phyloP scores from a whole-genome alignment of 2,329 filamentous ascomycete species.

The Nigrospora osmanthi region DNA sequence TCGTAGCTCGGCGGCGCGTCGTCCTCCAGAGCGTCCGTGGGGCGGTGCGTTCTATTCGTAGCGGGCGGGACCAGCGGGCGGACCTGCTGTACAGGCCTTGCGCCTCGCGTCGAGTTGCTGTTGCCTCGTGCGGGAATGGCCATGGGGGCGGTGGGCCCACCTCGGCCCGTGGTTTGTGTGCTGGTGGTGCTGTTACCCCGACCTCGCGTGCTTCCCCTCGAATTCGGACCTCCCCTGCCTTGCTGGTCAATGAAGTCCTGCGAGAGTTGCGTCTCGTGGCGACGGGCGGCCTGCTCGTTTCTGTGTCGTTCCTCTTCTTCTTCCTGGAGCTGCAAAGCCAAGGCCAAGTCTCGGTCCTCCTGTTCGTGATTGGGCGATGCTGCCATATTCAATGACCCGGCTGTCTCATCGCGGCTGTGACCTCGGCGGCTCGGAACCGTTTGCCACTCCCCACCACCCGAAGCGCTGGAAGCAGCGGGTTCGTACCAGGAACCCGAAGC shows the following conservation, averaged over 20 bases:
- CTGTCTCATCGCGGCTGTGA: slow-evolving; percentile 7
- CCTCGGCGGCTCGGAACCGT: slow-evolving; percentile 37
- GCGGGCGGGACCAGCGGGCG: slow-evolving; percentile 37
- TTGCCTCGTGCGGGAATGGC: slow-evolving; percentile 10
- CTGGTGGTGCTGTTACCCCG: slow-evolving; percentile 5
- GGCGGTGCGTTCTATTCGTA: slow-evolving; percentile 24
- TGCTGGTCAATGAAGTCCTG: slow-evolving; percentile 65
- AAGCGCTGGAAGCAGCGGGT: slow-evolving; percentile 8
- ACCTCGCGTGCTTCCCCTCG: slow-evolving; percentile 3
- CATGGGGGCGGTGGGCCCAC: slow-evolving; percentile 12
- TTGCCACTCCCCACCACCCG: slow-evolving; percentile 41
- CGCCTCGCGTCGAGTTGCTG: slow-evolving; percentile 7
- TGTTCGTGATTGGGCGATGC: slow-evolving; percentile 46
- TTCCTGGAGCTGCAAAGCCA: slow-evolving; percentile 88
- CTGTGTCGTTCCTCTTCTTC: slow-evolving; percentile 78
- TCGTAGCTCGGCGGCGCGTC: slow-evolving; percentile 52
- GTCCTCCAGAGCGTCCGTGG: slow-evolving; percentile 31
- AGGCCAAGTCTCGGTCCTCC: slow-evolving; percentile 79
- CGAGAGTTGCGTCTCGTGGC: slow-evolving; percentile 59
- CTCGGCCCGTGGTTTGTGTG: slow-evolving; percentile 13
- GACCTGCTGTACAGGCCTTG: slow-evolving; percentile 27
- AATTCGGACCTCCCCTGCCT: slow-evolving; percentile 21
- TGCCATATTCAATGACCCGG: slow-evolving; percentile 12
- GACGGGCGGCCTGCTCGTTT: slow-evolving; percentile 50
- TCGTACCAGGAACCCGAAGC: slow-evolving; percentile 9